phyloP scores from a whole-genome alignment of 1,284 basidiomycete species.

The Schizopora paradoxa region DNA sequence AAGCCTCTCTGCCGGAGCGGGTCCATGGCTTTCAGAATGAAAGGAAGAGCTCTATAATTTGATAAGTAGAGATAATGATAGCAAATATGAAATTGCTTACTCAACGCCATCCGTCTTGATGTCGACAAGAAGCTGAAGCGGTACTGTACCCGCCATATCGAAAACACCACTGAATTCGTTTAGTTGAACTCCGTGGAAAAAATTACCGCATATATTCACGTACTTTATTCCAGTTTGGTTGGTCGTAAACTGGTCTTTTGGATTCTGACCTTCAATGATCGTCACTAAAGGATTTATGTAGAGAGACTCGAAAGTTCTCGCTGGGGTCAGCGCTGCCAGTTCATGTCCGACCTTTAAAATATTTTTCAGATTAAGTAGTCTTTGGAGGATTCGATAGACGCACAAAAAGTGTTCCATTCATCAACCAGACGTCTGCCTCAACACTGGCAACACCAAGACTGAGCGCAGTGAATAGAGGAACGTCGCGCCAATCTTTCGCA shows the following conservation, averaged over 20 bases:
- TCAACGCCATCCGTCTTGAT: slow-evolving; percentile 47
- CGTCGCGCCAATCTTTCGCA: slow-evolving; percentile 47
- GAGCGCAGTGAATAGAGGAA: slow-evolving; percentile 44
- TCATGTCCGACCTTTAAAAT: slow-evolving; percentile 43
- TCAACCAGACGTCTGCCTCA: slow-evolving; percentile 49
- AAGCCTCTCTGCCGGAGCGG: slow-evolving; percentile 42
- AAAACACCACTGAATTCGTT: slow-evolving; percentile 36
- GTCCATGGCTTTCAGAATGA: slow-evolving; percentile 40
- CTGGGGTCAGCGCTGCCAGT: slow-evolving; percentile 29
- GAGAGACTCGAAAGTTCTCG: slow-evolving; percentile 36
- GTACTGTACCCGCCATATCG: slow-evolving; percentile 37
- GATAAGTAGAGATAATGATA: slow-evolving; percentile 1
- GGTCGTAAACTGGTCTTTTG: slow-evolving; percentile 35
- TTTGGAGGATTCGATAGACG: slow-evolving; percentile 6
- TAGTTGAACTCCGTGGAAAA: too few species aligned
- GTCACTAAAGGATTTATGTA: slow-evolving; percentile 44
- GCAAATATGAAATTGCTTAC: slow-evolving; percentile 28
- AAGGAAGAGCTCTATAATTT: slow-evolving; percentile 37
- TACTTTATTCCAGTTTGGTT: slow-evolving; percentile 39
- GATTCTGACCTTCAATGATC: slow-evolving; percentile 41
- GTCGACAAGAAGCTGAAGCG: slow-evolving; percentile 46
- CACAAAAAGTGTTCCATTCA: slow-evolving; percentile 44
- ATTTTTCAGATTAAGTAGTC: slow-evolving; percentile 14
- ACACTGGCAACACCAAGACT: slow-evolving; percentile 49
- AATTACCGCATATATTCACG: slow-evolving; percentile 15